These are phyloP conservation scores for Myxozyma sirexii DNA, from an alignment of 805 yeast genomes.

Conservation along the genomic window DNA sequence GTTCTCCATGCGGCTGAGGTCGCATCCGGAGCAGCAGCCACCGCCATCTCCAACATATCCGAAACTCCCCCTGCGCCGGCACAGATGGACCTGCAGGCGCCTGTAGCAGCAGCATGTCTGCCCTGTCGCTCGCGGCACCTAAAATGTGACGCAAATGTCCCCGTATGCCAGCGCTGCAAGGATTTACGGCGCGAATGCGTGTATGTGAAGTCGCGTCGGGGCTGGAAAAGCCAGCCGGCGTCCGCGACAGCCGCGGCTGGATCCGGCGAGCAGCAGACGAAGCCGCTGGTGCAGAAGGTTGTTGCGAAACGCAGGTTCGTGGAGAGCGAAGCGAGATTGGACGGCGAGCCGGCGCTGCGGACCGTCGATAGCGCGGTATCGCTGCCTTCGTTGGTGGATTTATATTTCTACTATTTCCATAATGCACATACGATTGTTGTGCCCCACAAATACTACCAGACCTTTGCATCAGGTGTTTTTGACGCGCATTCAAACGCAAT, in stretches of 20 bases:
- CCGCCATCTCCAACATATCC: too few relatives aligned
- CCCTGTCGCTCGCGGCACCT: constrained; percentile 33
- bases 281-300: neutral
- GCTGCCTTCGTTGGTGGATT: constrained; percentile 14
- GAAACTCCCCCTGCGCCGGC: neutral
- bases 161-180: constrained; percentile 23
- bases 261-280: neutral
- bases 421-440: constrained; percentile 23
- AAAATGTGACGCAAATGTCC: constrained; percentile 26
- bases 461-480: constrained; percentile 3
- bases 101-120: constrained; percentile 24
- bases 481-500: constrained; percentile 1
- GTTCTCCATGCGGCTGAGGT: too few relatives aligned
- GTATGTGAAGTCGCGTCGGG: constrained; percentile 30
- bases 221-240: constrained; percentile 11
- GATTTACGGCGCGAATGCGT: constrained; percentile 25
- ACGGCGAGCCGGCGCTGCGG: neutral
- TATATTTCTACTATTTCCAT: constrained; percentile 18
- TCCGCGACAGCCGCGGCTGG: neutral
- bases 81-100: constrained; percentile 14
- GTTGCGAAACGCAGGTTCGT: constrained; percentile 4
- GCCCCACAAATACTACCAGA: constrained; percentile 15
- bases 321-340: neutral
- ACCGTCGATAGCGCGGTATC: neutral
- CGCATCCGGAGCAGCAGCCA: too few relatives aligned